phyloP scores from a whole-genome alignment of 306 rosid species.

The Glycine soja region DNA sequence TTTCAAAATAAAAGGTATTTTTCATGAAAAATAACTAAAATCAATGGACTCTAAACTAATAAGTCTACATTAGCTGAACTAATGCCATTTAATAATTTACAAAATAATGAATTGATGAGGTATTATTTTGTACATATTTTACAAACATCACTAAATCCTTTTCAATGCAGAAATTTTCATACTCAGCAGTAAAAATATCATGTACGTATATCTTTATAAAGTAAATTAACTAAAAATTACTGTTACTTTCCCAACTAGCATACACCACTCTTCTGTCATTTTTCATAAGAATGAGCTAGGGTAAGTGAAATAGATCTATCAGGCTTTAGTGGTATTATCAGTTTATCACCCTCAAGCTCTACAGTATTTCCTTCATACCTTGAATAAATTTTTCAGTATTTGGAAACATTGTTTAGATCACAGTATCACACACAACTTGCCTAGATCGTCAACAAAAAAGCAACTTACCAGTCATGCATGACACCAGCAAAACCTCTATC shows the following conservation, averaged over 20 bases:
- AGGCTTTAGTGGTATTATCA: slow-evolving; percentile 33
- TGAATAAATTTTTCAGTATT: background rate
- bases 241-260: slow-evolving; percentile 28
- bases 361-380: background rate
- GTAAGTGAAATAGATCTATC: slow-evolving; percentile 16
- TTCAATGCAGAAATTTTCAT: slow-evolving; percentile 7
- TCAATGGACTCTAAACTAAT: background rate
- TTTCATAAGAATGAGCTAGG: background rate
- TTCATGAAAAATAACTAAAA: background rate
- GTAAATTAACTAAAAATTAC: slow-evolving; percentile 17
- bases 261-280: slow-evolving; percentile 29
- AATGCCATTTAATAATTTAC: slow-evolving; percentile 16
- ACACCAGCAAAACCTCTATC: slow-evolving; percentile 94
- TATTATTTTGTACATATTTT: slow-evolving; percentile 11
- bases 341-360: slow-evolving; percentile 16
- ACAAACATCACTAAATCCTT: slow-evolving; percentile 22
- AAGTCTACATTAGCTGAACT: slow-evolving; percentile 26
- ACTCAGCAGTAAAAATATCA: slow-evolving; percentile 12
- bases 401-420: slow-evolving; percentile 31
- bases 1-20: background rate
- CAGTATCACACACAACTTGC: slow-evolving; percentile 3
- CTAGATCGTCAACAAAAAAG: slow-evolving; percentile 32
- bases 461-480: slow-evolving; percentile 90
- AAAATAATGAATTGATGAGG: background rate
- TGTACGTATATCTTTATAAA: background rate